A percentile compares a stretch with the other conserved stretches of the same genome.
phyloP scores from a whole-genome alignment of 345 rosid species.

The Syzygium aromaticum region DNA sequence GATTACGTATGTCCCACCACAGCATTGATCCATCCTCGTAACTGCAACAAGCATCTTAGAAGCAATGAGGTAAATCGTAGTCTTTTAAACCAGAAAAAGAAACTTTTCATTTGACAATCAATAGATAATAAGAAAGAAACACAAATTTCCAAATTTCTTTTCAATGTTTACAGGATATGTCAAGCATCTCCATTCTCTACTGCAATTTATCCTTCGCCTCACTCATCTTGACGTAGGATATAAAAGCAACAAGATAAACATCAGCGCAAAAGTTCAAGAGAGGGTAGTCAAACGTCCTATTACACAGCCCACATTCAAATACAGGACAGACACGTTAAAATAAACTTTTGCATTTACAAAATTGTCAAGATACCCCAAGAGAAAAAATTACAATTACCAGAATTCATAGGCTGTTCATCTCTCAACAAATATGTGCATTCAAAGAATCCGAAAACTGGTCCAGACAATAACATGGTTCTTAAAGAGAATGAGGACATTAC shows the following conservation, averaged over 20 bases:
- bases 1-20: slow-evolving; percentile 79
- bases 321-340: not conserved
- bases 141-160: not conserved
- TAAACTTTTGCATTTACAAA: not conserved
- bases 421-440: not conserved
- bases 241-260: not conserved
- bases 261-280: not conserved
- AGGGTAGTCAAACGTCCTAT: not conserved
- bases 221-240: not conserved
- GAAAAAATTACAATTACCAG: not conserved
- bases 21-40: slow-evolving; percentile 86
- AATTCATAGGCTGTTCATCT: not conserved
- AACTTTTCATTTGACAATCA: not conserved
- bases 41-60: slow-evolving; percentile 19
- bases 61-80: not conserved
- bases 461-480: not conserved
- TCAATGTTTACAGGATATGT: not conserved
- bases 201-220: not conserved
- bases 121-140: not conserved
- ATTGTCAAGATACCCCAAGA: not conserved
- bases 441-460: not conserved
- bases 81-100: not conserved
- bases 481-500: slow-evolving; percentile 19
- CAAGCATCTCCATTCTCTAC: not conserved
- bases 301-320: not conserved